phyloP scores from a whole-genome alignment of 108 stramenopile genomes.

The Cyclotella sp. region DNA sequence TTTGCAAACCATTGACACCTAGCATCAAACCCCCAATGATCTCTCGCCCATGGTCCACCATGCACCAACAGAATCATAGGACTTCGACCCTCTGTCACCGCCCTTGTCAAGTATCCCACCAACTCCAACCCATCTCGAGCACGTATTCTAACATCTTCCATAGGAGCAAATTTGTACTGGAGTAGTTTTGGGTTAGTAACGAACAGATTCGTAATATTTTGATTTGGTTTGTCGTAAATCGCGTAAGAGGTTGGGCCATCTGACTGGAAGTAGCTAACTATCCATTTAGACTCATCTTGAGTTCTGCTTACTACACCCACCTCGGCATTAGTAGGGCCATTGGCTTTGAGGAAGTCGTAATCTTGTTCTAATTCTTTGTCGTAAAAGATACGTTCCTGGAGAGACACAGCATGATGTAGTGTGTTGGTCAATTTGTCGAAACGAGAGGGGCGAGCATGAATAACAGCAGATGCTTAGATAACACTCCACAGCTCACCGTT shows the following conservation, averaged over 20 bases:
- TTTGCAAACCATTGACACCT: constrained; percentile 67
- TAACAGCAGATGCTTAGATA: not conserved
- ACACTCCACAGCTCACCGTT: constrained; percentile 21
- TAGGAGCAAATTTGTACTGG: constrained; percentile 61
- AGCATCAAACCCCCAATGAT: constrained; percentile 64
- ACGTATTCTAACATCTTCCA: constrained; percentile 62
- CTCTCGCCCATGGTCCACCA: constrained; percentile 70
- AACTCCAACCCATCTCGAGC: constrained; percentile 64
- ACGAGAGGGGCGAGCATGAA: not conserved
- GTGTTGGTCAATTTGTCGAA: not conserved
- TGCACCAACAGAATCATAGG: constrained; percentile 67
- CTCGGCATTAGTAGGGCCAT: constrained; percentile 54
- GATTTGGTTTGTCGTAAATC: constrained; percentile 54
- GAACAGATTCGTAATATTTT: constrained; percentile 54
- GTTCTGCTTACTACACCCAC: constrained; percentile 51
- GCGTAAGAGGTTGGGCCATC: constrained; percentile 64
- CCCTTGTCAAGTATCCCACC: constrained; percentile 60
- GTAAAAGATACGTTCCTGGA: constrained; percentile 58
- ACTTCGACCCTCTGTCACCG: constrained; percentile 39
- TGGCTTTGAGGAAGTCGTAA: constrained; percentile 53
- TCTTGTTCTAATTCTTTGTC: constrained; percentile 63
- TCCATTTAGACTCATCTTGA: constrained; percentile 64
- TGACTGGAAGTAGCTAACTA: constrained; percentile 48
- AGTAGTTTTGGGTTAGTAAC: constrained; percentile 55
- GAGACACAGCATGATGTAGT: not conserved